A percentile compares a stretch with the other conserved stretches of the same genome.
These are phyloP conservation scores for Wickerhamiella allomyrinae DNA, from an alignment of 805 yeast genomes.

Conservation along the genomic window DNA sequence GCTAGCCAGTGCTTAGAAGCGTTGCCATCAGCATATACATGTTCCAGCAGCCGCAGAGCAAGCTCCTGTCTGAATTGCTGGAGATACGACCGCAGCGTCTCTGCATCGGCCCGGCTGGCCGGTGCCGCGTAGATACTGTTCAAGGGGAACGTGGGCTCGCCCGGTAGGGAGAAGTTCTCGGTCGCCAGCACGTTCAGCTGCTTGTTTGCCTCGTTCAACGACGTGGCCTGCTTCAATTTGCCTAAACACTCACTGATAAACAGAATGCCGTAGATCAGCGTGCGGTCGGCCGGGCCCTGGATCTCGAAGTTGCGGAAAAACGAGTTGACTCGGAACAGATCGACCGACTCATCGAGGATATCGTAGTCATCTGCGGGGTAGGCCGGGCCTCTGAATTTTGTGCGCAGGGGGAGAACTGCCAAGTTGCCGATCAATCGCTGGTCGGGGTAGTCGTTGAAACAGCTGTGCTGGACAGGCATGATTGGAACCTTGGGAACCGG, in stretches of 20 bases:
- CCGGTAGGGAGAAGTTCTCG: constrained; percentile 84
- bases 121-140: constrained; percentile 69
- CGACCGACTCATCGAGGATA: constrained; percentile 80
- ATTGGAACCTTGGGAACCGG: no score
- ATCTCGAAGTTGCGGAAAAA: constrained; percentile 95
- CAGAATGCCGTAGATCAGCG: constrained; percentile 84
- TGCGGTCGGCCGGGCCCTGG: constrained; percentile 87
- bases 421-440: constrained; percentile 53
- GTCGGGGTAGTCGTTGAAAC: constrained; percentile 18
- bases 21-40: constrained; percentile 43
- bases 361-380: constrained; percentile 72
- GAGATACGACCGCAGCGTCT: constrained; percentile 64
- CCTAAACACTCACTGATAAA: constrained; percentile 76
- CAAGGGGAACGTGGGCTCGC: constrained; percentile 88
- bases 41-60: constrained; percentile 60
- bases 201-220: constrained; percentile 29
- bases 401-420: constrained; percentile 70
- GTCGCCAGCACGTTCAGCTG: constrained; percentile 71
- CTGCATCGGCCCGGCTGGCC: constrained; percentile 56
- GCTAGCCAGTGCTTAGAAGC: constrained; percentile 85
- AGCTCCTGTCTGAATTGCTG: constrained; percentile 92
- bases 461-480: constrained; percentile 23
- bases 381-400: constrained; percentile 83
- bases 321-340: constrained; percentile 87
- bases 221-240: constrained; percentile 36